A percentile compares a stretch with the other conserved stretches of the same genome.
Conservation (phyloP, 306 rosid genomes). For the Vicia sativa region DNA sequence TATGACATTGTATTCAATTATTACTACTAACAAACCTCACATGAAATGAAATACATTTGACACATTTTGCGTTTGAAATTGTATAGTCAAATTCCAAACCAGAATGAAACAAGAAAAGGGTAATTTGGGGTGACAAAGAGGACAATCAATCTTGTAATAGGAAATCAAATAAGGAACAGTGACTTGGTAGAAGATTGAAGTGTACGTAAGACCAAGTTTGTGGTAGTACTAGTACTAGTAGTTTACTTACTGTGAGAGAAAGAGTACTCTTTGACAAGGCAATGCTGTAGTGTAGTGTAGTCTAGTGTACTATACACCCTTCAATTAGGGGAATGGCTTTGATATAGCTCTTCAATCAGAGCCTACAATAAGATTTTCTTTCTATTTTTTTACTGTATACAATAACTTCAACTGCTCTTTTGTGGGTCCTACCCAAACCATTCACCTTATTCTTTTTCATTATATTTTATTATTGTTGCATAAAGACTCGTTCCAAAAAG, state of each 20-base stretch:
- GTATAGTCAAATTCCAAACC: no score
- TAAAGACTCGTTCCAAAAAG: constrained; percentile 50
- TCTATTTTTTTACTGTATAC: constrained; percentile 44
- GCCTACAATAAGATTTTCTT: constrained; percentile 46
- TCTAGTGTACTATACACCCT: constrained; percentile 7
- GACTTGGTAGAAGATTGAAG: neutral
- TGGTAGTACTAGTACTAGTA: constrained; percentile 29
- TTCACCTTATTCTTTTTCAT: constrained; percentile 31
- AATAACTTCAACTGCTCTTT: constrained; percentile 14
- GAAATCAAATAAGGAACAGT: neutral
- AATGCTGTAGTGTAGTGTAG: neutral
- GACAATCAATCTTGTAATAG: neutral
- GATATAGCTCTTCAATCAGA: constrained; percentile 30
- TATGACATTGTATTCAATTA: constrained; percentile 22
- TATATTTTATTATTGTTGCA: constrained; percentile 28
- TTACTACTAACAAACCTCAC: no score
- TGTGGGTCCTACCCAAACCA: constrained; percentile 59
- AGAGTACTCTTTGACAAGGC: constrained; percentile 31
- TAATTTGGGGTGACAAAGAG: neutral
- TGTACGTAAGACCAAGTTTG: neutral
- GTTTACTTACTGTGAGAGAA: constrained; percentile 48
- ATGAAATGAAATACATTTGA: no score
- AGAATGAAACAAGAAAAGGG: no score
- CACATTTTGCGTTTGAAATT: no score
- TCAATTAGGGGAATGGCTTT: constrained; percentile 50